These are phyloP conservation scores for Apostasia shenzhenica DNA, from an alignment of 106 monocot species.

Conservation along the genomic window DNA sequence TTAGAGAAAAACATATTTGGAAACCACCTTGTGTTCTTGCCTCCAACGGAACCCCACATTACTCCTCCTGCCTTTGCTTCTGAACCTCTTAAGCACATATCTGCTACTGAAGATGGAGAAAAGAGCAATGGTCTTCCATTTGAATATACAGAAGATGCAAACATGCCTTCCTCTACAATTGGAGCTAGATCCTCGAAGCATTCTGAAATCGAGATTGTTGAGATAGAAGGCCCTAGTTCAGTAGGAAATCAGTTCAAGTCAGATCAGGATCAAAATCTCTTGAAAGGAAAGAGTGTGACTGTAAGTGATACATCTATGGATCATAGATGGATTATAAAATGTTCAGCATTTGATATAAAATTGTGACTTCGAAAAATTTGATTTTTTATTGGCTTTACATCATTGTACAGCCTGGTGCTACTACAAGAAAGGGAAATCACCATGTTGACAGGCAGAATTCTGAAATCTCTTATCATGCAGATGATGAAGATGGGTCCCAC, in stretches of 20 bases:
- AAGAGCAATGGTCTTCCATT: constrained; percentile 31
- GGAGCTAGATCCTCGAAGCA: constrained; percentile 23
- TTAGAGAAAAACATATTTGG: constrained; percentile 91
- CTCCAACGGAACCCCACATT: constrained; percentile 39
- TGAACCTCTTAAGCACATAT: constrained; percentile 55
- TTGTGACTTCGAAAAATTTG: not conserved
- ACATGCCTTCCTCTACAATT: constrained; percentile 21
- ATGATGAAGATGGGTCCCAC: constrained; percentile 86
- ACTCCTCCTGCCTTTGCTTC: constrained; percentile 89
- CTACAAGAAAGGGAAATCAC: constrained; percentile 71
- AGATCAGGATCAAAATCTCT: constrained; percentile 46
- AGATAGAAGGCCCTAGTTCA: constrained; percentile 65
- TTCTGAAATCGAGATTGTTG: constrained; percentile 78
- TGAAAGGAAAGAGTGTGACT: constrained; percentile 48
- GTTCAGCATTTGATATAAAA: not conserved
- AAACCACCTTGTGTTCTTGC: constrained; percentile 71
- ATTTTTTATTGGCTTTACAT: not conserved
- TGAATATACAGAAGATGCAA: constrained; percentile 19
- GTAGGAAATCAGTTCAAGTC: constrained; percentile 28
- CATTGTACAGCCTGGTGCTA: constrained; percentile 68
- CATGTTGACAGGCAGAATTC: constrained; percentile 67
- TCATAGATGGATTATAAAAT: not conserved
- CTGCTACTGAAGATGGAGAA: constrained; percentile 30
- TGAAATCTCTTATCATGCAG: constrained; percentile 85
- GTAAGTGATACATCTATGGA: constrained; percentile 36